phyloP scores from a whole-genome alignment of 371 early-diverging fungal species.

The Rhizopus stolonifer region DNA sequence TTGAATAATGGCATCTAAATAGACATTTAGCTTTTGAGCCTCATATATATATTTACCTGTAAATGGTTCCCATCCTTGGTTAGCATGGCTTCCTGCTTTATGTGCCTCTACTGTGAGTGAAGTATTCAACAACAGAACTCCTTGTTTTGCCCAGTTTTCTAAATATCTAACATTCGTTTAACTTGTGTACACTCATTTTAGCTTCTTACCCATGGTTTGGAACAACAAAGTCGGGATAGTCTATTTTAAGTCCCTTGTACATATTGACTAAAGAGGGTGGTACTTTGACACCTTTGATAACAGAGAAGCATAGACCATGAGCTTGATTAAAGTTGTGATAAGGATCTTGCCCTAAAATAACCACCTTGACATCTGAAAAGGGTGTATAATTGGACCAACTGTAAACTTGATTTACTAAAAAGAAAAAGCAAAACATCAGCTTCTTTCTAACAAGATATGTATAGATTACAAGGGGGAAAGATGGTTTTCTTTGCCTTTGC shows the following conservation, averaged over 20 bases:
- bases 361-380: conserved; percentile 69
- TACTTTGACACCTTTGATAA: conserved; percentile 66
- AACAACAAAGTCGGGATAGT: conserved; percentile 63
- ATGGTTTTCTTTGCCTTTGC: conserved; percentile 48
- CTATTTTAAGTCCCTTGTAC: conserved; percentile 77
- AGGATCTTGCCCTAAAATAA: conserved; percentile 97
- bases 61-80: conserved; percentile 89
- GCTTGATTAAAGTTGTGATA: conserved; percentile 95
- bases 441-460: background rate
- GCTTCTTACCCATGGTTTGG: conserved; percentile 59
- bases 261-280: conserved; percentile 97
- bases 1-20: conserved; percentile 52
- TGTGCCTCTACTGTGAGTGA: conserved; percentile 88
- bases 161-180: conserved; percentile 57
- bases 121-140: conserved; percentile 95
- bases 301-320: conserved; percentile 91
- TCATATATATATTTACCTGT: conserved; percentile 57
- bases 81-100: conserved; percentile 86
- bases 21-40: conserved; percentile 10
- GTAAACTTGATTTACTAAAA: conserved; percentile 65
- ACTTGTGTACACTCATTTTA: background rate
- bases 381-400: conserved; percentile 78
- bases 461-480: conserved; percentile 70
- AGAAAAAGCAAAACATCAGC: background rate
- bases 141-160: conserved; percentile 84